phyloP scores from a whole-genome alignment of 495 filamentous ascomycete genomes.

The Neurospora hispaniola region DNA sequence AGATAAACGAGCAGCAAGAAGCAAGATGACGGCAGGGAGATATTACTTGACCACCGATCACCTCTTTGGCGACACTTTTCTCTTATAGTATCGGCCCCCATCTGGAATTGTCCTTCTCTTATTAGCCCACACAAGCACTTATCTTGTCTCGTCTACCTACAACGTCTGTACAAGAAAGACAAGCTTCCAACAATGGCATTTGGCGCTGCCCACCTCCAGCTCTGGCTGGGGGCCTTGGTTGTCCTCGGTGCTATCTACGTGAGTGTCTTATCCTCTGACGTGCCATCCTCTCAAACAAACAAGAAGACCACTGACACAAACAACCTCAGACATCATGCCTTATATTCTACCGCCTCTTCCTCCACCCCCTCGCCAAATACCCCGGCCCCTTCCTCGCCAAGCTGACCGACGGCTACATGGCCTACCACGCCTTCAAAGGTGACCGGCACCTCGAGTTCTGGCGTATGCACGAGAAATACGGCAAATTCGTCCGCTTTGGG shows the following conservation, averaged over 20 bases:
- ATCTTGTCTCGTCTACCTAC: background rate
- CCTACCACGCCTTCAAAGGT: constrained; percentile 47
- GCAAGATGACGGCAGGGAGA: background rate
- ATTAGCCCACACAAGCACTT: background rate
- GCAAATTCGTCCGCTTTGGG: constrained; percentile 47
- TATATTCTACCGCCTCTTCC: constrained; percentile 42
- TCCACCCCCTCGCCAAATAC: constrained; percentile 58
- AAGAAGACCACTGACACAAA: background rate
- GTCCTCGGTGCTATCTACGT: constrained; percentile 14
- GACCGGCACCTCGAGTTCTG: constrained; percentile 51
- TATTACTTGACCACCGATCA: background rate
- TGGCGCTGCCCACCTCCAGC: constrained; percentile 17
- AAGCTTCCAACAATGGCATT: constrained; percentile 13
- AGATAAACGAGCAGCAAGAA: background rate
- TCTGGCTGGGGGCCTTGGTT: constrained; percentile 19
- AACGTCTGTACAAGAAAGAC: background rate
- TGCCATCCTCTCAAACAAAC: background rate
- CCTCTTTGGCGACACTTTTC: background rate
- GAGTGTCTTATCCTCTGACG: background rate
- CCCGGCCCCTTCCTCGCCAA: constrained; percentile 52
- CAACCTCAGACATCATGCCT: constrained; percentile 18
- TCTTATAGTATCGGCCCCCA: background rate
- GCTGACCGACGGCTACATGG: constrained; percentile 44
- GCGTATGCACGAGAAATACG: constrained; percentile 48
- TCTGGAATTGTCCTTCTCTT: background rate